Percentiles rank a stretch among this genome's conserved stretches.
Evolutionary conservation across 106 monocot species (phyloP).

Genomic region (Acanthochlamys bracteata): DNA sequence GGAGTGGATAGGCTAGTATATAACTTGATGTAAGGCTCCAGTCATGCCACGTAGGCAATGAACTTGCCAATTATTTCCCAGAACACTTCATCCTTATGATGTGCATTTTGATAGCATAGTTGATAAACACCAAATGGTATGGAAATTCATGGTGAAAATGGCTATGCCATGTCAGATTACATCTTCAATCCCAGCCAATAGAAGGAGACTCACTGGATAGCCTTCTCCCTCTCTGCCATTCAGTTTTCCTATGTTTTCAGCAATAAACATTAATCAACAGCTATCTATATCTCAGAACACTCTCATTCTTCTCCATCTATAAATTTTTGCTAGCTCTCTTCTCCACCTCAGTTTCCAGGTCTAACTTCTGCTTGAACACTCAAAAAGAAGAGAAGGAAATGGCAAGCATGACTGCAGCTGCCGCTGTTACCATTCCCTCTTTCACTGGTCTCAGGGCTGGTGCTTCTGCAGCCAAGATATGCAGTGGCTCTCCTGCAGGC

Average conservation of each 20-base stretch:
- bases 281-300: not conserved
- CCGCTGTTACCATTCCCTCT: slow-evolving; percentile 59
- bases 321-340: no score
- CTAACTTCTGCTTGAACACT: not conserved
- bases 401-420: slow-evolving; percentile 49
- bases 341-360: not conserved
- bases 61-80: not conserved
- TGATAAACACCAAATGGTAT: not conserved
- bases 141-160: not conserved
- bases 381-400: slow-evolving; percentile 7
- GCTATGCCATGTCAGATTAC: no score
- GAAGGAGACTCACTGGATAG: no score
- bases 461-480: not conserved
- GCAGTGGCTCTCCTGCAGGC: not conserved
- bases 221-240: not conserved
- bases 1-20: no score
- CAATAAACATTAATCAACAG: not conserved
- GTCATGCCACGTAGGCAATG: not conserved
- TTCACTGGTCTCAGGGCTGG: slow-evolving; percentile 57
- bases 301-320: not conserved
- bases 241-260: not conserved
- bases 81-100: slow-evolving; percentile 1
- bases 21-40: not conserved
- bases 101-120: not conserved
- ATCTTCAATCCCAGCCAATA: no score